Evolutionary conservation across 78 protist species (phyloP), one percentile per base, ranked within the genome.

Genomic region (Dictyostelium firmibasis): DNA sequence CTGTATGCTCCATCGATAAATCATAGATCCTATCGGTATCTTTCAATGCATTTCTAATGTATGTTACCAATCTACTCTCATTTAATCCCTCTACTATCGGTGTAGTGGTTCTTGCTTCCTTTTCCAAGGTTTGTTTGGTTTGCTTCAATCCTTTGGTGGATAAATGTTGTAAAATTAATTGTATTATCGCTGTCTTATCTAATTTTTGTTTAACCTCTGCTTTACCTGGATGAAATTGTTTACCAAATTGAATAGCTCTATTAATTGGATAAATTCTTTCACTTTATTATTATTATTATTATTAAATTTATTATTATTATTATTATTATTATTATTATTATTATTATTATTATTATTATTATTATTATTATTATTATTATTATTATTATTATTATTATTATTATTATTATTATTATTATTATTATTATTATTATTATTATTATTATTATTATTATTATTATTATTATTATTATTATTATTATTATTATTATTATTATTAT

Each of bases 21-120:
- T 95, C 97, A 60, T 91, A 95, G n/a, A 95, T 69, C 5, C 84
- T 62, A 29, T 95, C 97, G 1, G 94, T 79, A 50, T 95, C 97
- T 31, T 44, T 78, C 23, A 95, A 18, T 8, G 96, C 95, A 8
- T 89, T 75, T 43, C 91, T 64, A 9, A 95, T 82, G 60, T 79
- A 76, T 8, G 81, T 57, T 4, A 89, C 95, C 4, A 95, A 83
- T 41, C 91, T 29, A 57, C 95, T 89, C 57, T 82, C 88, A 29
- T 50, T 75, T 77, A 70, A 53, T 38, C 81, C 85, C 33, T 93
- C 94, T 60, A 81, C 79, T n/a, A 86, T 74, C 35, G 92, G 96
- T 53, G 92, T 85, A 7, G 43, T n/a, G 0, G 83, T 41, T 53
- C 75, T 93, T 18, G 85, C 44, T 20, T 93, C 96, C 25, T 84